Conservation (phyloP, 2,329 filamentous ascomycete genomes). For the Cercospora sp. region DNA sequence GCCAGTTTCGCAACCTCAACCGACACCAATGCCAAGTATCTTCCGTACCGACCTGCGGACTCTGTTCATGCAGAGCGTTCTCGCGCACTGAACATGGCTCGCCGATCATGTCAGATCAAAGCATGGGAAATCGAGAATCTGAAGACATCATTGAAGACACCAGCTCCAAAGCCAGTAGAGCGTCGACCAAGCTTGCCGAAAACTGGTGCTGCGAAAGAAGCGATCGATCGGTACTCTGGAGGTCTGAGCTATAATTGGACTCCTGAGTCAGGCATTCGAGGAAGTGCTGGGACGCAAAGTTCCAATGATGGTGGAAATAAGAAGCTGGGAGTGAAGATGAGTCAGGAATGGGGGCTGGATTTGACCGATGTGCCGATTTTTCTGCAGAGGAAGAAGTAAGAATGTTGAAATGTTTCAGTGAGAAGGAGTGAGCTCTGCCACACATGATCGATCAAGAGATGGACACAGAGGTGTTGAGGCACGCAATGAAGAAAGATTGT, state of each 20-base stretch:
- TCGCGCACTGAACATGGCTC: constrained; percentile 28
- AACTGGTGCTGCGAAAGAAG: constrained; percentile 9
- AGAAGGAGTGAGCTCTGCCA: neutral
- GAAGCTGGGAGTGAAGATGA: constrained; percentile 38
- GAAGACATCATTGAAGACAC: neutral
- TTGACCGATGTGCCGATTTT: constrained; percentile 46
- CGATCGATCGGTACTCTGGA: constrained; percentile 40
- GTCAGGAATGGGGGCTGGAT: constrained; percentile 41
- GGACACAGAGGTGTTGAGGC: too few species aligned
- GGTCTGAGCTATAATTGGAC: constrained; percentile 43
- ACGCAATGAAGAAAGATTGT: neutral
- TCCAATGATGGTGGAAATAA: constrained; percentile 32
- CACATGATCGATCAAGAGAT: neutral
- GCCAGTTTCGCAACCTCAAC: constrained; percentile 19
- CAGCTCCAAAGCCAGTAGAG: neutral
- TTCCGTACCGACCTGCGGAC: constrained; percentile 31
- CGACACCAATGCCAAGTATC: constrained; percentile 21
- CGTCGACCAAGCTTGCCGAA: constrained; percentile 5
- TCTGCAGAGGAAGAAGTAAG: constrained; percentile 24
- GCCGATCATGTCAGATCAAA: constrained; percentile 22
- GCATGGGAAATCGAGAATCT: constrained; percentile 12
- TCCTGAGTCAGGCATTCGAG: constrained; percentile 38
- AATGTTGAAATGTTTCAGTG: neutral
- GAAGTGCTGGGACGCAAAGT: constrained; percentile 42
- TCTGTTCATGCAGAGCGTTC: constrained; percentile 33